Conservation (phyloP, 2,329 filamentous ascomycete genomes). For the Hyphodiscus sp. region DNA sequence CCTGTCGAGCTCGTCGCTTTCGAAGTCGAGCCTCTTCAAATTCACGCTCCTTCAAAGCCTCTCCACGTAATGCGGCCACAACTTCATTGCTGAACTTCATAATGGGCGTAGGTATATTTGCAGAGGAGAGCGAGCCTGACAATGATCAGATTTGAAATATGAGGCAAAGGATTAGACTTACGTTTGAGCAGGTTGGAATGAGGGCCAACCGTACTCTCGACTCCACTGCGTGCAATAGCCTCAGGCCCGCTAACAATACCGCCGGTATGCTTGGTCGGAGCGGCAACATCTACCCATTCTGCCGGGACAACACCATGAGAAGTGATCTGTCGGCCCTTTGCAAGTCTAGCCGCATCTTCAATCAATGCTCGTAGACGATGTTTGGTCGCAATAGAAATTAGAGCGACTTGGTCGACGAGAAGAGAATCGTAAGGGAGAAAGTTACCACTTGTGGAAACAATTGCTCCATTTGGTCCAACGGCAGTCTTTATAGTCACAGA, state of each 20-base stretch:
- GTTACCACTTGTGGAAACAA: slow-evolving; percentile 57
- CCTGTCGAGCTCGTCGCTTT: slow-evolving; percentile 59
- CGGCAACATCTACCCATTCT: slow-evolving; percentile 69
- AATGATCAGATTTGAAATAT: slow-evolving; percentile 25
- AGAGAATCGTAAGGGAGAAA: slow-evolving; percentile 71
- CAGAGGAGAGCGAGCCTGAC: slow-evolving; percentile 26
- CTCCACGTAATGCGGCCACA: slow-evolving; percentile 48
- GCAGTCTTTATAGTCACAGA: slow-evolving; percentile 47
- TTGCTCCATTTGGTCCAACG: slow-evolving; percentile 55
- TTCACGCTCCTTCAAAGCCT: slow-evolving; percentile 60
- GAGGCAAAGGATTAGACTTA: slow-evolving; percentile 35
- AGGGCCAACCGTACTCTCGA: slow-evolving; percentile 46
- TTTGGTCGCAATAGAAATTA: slow-evolving; percentile 77
- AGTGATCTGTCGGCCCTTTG: slow-evolving; percentile 65
- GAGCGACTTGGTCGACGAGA: slow-evolving; percentile 73
- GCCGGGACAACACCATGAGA: slow-evolving; percentile 73
- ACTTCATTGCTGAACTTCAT: slow-evolving; percentile 36
- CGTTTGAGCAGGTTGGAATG: slow-evolving; percentile 53
- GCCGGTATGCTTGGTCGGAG: slow-evolving; percentile 35
- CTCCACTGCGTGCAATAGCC: slow-evolving; percentile 27
- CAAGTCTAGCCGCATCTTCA: slow-evolving; percentile 67
- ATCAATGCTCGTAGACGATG: slow-evolving; percentile 70
- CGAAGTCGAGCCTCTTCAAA: slow-evolving; percentile 66
- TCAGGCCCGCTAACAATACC: slow-evolving; percentile 24
- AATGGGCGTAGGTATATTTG: slow-evolving; percentile 36